A percentile compares a stretch with the other conserved stretches of the same genome.
These are phyloP conservation scores for Dactylellina drechsleri DNA, from an alignment of 2,329 filamentous ascomycete species.

Conservation along the genomic window DNA sequence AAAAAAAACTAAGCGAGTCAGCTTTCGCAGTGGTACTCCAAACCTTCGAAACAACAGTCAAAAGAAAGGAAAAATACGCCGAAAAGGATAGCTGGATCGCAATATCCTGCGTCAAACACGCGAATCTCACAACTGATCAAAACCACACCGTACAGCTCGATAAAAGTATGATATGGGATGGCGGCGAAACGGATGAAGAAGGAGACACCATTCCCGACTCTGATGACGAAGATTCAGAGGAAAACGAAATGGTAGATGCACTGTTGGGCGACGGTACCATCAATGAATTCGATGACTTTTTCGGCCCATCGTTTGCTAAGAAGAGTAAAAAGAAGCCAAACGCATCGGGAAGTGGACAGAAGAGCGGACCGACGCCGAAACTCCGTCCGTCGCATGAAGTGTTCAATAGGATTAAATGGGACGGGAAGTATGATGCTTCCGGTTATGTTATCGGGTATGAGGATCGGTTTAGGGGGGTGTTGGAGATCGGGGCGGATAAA, in stretches of 20 bases:
- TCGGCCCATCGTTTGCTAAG: conserved; percentile 8
- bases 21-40: conserved; percentile 64
- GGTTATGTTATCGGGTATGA: conserved; percentile 72
- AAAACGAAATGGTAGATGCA: conserved; percentile 12
- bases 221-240: conserved; percentile 42
- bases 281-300: conserved; percentile 31
- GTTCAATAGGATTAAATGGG: conserved; percentile 71
- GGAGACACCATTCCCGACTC: conserved; percentile 41
- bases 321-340: conserved; percentile 14
- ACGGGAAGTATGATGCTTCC: conserved; percentile 66
- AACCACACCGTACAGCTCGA: conserved; percentile 45
- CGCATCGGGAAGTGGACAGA: conserved; percentile 14
- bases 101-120: conserved; percentile 56
- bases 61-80: conserved; percentile 66
- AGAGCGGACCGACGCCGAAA: conserved; percentile 61
- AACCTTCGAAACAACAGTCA: conserved; percentile 64
- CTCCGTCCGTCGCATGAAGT: conserved; percentile 70
- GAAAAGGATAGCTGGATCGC: conserved; percentile 66
- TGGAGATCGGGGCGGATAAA: conserved; percentile 67
- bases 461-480: conserved; percentile 69
- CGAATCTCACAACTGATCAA: conserved; percentile 27
- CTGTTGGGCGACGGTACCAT: neutral
- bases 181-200: conserved; percentile 48
- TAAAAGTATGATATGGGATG: conserved; percentile 55
- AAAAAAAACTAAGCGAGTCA: conserved; percentile 64